phyloP scores from a whole-genome alignment of 257 asterid genomes.

The Salvia rosmarinus region DNA sequence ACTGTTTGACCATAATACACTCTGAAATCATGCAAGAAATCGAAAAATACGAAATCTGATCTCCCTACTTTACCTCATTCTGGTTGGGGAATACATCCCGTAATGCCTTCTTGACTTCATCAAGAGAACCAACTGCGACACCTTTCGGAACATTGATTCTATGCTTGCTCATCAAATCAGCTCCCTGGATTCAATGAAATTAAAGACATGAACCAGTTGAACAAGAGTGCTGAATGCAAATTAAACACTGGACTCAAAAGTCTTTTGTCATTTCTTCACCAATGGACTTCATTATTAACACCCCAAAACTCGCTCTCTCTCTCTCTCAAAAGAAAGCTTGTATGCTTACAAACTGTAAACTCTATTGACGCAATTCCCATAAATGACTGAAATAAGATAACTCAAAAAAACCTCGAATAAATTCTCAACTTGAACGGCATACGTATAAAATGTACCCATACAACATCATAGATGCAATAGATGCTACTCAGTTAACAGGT shows the following conservation, averaged over 20 bases:
- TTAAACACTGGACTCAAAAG: neutral
- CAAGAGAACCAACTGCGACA: constrained; percentile 60
- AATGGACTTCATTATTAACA: neutral
- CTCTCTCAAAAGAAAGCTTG: neutral
- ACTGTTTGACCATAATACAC: neutral
- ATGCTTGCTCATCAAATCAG: constrained; percentile 77
- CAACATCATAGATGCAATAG: neutral
- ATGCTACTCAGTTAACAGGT: neutral
- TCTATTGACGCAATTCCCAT: neutral
- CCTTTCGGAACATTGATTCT: constrained; percentile 85
- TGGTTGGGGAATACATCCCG: constrained; percentile 55
- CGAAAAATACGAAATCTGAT: neutral
- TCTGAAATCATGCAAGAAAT: neutral
- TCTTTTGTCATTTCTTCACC: neutral
- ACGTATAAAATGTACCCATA: neutral
- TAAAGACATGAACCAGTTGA: neutral
- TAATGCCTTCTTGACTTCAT: constrained; percentile 57
- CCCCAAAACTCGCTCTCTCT: neutral
- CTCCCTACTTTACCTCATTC: constrained; percentile 50
- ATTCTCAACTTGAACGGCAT: constrained; percentile 6
- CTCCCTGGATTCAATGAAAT: constrained; percentile 51
- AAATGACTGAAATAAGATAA: neutral
- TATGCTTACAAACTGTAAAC: neutral
- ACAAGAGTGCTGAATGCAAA: neutral
- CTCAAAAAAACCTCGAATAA: neutral